phyloP scores from a whole-genome alignment of 257 asterid species.

The Knoxia roxburghii region DNA sequence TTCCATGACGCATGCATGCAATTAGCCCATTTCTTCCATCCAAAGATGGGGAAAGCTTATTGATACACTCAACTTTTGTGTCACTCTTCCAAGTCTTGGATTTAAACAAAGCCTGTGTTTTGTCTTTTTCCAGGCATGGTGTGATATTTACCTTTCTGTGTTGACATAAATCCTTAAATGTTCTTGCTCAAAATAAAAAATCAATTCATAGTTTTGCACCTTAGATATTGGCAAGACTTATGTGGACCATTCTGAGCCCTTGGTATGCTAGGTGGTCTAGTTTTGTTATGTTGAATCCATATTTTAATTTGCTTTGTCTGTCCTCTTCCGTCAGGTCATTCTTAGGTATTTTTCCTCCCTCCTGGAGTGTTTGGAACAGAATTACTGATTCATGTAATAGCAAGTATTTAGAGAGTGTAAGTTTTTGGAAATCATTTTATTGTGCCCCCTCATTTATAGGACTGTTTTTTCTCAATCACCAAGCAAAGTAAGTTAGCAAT shows the following conservation, averaged over 20 bases:
- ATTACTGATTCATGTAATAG: background rate
- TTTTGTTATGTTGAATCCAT: background rate
- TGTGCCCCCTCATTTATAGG: background rate
- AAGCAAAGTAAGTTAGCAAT: background rate
- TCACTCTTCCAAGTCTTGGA: background rate
- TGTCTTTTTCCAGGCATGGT: background rate
- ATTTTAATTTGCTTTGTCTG: background rate
- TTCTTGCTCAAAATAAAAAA: background rate
- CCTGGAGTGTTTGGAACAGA: background rate
- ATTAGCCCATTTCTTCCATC: background rate
- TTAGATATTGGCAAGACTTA: background rate
- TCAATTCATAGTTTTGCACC: background rate
- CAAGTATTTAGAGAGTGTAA: background rate
- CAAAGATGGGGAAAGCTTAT: background rate
- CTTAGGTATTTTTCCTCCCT: background rate
- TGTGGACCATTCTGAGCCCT: background rate
- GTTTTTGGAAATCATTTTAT: background rate
- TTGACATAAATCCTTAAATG: background rate
- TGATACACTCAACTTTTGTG: background rate
- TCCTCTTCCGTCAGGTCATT: background rate
- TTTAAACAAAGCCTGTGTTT: background rate
- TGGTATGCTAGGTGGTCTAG: background rate
- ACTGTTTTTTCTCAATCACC: background rate
- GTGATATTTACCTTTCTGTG: background rate
- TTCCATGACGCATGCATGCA: background rate